Evolutionary conservation across 179 eudicot species (phyloP).

Genomic region (Actinidia arguta): DNA sequence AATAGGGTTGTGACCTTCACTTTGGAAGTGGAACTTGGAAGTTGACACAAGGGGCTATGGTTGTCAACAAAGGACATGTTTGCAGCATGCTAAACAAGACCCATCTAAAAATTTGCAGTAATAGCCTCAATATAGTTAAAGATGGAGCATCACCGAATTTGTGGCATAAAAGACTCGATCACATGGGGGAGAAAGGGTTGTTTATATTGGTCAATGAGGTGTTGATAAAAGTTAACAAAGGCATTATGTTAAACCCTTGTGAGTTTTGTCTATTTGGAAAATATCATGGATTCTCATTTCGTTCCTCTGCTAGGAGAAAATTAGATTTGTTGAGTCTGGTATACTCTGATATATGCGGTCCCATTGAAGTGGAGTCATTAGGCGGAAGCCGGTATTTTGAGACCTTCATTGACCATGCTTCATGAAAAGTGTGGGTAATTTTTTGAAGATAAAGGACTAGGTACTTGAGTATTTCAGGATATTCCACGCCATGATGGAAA

Average conservation of each 20-base stretch:
- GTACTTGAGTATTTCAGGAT: background rate
- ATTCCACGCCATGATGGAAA: background rate
- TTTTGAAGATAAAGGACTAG: too few species aligned
- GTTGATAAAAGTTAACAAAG: background rate
- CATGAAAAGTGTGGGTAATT: too few species aligned
- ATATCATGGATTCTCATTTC: background rate
- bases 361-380: too few species aligned
- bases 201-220: background rate
- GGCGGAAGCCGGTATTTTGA: too few species aligned
- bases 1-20: too few species aligned
- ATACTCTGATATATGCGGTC: too few species aligned
- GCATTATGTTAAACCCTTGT: background rate
- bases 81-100: slow-evolving; percentile 17
- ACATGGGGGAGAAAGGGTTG: slow-evolving; percentile 12
- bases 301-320: background rate
- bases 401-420: too few species aligned
- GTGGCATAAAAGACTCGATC: slow-evolving; percentile 4
- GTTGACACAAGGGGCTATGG: background rate
- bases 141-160: slow-evolving; percentile 18
- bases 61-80: background rate
- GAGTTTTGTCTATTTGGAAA: background rate
- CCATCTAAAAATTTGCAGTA: background rate
- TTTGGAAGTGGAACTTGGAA: background rate
- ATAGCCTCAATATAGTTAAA: slow-evolving; percentile 3
- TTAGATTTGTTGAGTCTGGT: background rate